Conservation (phyloP, 306 rosid species). For the Calophaca sinica region DNA sequence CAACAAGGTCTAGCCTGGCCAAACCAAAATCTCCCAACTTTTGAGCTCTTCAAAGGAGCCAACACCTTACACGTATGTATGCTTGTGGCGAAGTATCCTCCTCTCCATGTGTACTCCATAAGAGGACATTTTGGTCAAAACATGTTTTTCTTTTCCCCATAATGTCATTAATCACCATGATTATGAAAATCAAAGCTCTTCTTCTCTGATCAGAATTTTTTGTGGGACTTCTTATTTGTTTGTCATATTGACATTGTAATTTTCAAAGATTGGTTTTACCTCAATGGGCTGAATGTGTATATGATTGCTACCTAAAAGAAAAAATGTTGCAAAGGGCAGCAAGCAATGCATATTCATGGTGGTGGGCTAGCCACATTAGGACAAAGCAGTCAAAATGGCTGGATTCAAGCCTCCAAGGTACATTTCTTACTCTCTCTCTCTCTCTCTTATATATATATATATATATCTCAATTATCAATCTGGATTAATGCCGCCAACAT, state of each 20-base stretch:
- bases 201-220: slow-evolving; percentile 35
- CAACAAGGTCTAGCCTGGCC: slow-evolving; percentile 43
- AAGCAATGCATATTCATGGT: slow-evolving; percentile 97
- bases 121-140: slow-evolving; percentile 47
- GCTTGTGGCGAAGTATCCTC: slow-evolving; percentile 68
- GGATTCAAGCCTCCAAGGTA: slow-evolving; percentile 88
- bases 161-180: slow-evolving; percentile 32
- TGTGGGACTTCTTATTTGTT: neutral
- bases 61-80: slow-evolving; percentile 56
- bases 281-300: slow-evolving; percentile 44
- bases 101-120: slow-evolving; percentile 56
- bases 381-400: slow-evolving; percentile 99
- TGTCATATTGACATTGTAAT: slow-evolving; percentile 10
- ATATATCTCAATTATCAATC: slow-evolving; percentile 20
- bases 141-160: slow-evolving; percentile 41
- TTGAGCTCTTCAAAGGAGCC: slow-evolving; percentile 45
- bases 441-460: no score
- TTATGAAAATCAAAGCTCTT: slow-evolving; percentile 17
- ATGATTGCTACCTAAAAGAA: slow-evolving; percentile 37
- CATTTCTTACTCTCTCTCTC: neutral
- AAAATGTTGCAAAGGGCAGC: slow-evolving; percentile 97
- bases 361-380: slow-evolving; percentile 99
- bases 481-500: neutral
- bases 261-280: slow-evolving; percentile 35
- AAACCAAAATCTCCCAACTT: slow-evolving; percentile 36